These are phyloP conservation scores for Sporothrix curviconia DNA, from an alignment of 2,329 filamentous ascomycete genomes.

Conservation along the genomic window DNA sequence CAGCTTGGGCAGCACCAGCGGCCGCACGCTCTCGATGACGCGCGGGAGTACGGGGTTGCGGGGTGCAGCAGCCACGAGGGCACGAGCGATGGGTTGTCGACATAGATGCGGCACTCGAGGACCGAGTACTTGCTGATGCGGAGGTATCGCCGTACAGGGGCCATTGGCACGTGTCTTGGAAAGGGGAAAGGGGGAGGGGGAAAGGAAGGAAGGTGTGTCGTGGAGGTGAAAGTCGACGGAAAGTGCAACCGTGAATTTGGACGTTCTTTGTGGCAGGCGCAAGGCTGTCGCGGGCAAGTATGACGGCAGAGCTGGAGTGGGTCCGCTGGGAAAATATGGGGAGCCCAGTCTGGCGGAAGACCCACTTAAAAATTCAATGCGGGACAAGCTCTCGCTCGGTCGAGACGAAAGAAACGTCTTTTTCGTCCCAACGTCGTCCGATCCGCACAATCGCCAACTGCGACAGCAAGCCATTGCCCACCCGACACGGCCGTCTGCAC, in stretches of 20 bases:
- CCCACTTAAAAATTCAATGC: conserved; percentile 13
- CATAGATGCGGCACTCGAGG: conserved; percentile 92
- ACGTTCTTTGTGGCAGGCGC: not conserved
- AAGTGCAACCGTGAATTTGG: too few relatives aligned
- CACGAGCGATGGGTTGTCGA: conserved; percentile 79
- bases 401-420: too few relatives aligned
- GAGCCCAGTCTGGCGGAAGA: not conserved
- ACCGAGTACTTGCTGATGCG: conserved; percentile 90
- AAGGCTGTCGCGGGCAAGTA: not conserved
- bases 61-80: conserved; percentile 79
- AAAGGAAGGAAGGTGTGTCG: not conserved
- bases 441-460: not conserved
- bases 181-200: too few relatives aligned
- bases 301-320: conserved; percentile 7
- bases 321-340: not conserved
- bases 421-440: too few relatives aligned
- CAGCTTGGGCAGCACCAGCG: conserved; percentile 82
- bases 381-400: too few relatives aligned
- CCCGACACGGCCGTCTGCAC: not conserved
- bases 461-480: not conserved
- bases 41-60: conserved; percentile 70
- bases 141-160: conserved; percentile 80
- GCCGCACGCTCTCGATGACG: conserved; percentile 78
- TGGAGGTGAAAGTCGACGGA: not conserved
- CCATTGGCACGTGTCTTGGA: too few relatives aligned